These are phyloP conservation scores for Calocybe cyanea DNA, from an alignment of 768 basidiomycete species.

Conservation along the genomic window DNA sequence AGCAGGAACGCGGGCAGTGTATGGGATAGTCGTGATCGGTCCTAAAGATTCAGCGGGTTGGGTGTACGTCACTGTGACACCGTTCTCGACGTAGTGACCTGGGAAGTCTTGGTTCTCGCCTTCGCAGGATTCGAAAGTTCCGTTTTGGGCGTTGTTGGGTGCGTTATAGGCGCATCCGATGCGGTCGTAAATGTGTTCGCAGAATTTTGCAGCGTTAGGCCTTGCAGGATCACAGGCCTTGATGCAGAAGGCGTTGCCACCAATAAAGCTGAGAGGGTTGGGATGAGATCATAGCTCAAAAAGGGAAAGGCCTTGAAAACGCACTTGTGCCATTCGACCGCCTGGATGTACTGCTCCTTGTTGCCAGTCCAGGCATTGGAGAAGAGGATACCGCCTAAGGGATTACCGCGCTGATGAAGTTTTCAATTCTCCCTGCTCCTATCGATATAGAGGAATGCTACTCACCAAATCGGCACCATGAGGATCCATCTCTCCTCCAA, in stretches of 20 bases:
- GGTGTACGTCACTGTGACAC: constrained; percentile 28
- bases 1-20: constrained; percentile 35
- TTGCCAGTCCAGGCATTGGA: constrained; percentile 20
- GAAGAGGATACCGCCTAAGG: constrained; percentile 16
- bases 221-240: constrained; percentile 56
- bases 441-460: background rate
- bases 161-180: constrained; percentile 61
- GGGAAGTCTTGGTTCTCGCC: constrained; percentile 44
- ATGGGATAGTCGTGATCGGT: constrained; percentile 37
- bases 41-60: constrained; percentile 44
- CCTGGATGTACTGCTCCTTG: constrained; percentile 36
- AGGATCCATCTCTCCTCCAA: constrained; percentile 76
- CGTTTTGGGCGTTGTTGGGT: constrained; percentile 47
- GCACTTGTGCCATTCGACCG: constrained; percentile 56
- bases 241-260: constrained; percentile 47
- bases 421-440: background rate
- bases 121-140: constrained; percentile 49
- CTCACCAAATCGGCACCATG: constrained; percentile 60
- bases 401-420: constrained; percentile 13
- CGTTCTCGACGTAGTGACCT: constrained; percentile 14
- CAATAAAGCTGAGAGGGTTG: constrained; percentile 46
- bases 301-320: constrained; percentile 16
- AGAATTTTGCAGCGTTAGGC: constrained; percentile 38
- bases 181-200: constrained; percentile 62
- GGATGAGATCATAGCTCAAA: constrained; percentile 8